A percentile compares a stretch with the other conserved stretches of the same genome.
These are phyloP conservation scores for Aspergillus chevalieri DNA, from an alignment of 2,329 filamentous ascomycete species.

Conservation along the genomic window DNA sequence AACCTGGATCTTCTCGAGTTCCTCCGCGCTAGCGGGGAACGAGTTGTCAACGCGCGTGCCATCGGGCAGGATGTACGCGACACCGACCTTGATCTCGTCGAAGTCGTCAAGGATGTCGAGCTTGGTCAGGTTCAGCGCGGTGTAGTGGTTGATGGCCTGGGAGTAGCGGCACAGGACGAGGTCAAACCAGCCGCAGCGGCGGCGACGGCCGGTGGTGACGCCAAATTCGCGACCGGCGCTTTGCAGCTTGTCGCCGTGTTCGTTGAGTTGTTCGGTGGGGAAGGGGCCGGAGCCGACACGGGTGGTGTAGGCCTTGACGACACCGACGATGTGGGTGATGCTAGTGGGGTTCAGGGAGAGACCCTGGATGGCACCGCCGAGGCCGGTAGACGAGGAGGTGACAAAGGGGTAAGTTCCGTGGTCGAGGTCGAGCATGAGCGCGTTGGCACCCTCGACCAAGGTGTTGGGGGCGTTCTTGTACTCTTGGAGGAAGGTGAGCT, in stretches of 20 bases:
- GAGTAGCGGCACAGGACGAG: conserved; percentile 60
- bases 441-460: conserved; percentile 59
- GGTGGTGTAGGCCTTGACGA: conserved; percentile 61
- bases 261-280: conserved; percentile 56
- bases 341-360: conserved; percentile 53
- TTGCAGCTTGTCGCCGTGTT: conserved; percentile 52
- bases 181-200: conserved; percentile 61
- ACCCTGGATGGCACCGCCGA: conserved; percentile 50
- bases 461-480: conserved; percentile 51
- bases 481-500: conserved; percentile 49
- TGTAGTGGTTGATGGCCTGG: conserved; percentile 50
- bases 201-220: conserved; percentile 55
- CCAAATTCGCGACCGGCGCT: conserved; percentile 50
- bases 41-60: conserved; percentile 45
- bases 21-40: conserved; percentile 54
- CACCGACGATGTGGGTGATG: conserved; percentile 55
- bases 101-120: conserved; percentile 60
- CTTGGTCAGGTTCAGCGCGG: conserved; percentile 57
- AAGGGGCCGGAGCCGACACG: conserved; percentile 56
- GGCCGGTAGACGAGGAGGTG: conserved; percentile 43
- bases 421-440: conserved; percentile 55
- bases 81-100: conserved; percentile 57
- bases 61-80: conserved; percentile 48
- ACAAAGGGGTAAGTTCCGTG: conserved; percentile 49
- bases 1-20: conserved; percentile 50